Evolutionary conservation across 2,329 filamentous ascomycete genomes (phyloP), one percentile per base, ranked within the genome.

Genomic region (Phaeosphaeriaceae sp.): DNA sequence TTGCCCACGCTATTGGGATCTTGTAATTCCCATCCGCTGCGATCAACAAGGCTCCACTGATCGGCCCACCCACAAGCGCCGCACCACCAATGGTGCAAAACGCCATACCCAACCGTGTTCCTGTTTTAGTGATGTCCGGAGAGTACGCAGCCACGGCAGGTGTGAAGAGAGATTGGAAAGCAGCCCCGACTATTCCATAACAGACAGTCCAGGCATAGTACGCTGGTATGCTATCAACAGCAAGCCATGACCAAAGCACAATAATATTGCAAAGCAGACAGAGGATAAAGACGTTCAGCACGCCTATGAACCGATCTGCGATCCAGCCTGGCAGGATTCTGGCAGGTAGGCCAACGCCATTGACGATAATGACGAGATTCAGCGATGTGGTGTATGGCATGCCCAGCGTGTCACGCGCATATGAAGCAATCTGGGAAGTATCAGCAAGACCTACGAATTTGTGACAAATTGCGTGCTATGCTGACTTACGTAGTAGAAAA

Each of bases 161-260:
- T 0, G 79, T 75, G 5, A 80, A 78, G 7, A 82, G 60, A 1
- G 74, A 64, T 42, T 71, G 68, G 24, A 68, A 68, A 1, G 65
- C 60, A 1, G 67, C 88, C 0, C 83, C 86, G 1, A 83, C 83
- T 48, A 91, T 80, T 1, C 90, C 90, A 68, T 89, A 91, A 55
- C 89, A 80, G 0, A 82, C 78, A 0, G 85, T 79, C 82, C 90
- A 92, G 1, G 79, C 81, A 67, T 90, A 91, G 25, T 91, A 76
- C 0, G 83, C 83, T 0, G 76, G 49, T 0, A 82, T 72, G 17
- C 77, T 76, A 1, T 71, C 60, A 7, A 92, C 85, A 1, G 80
- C 83, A 19, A 85, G 83, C 89, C 89, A 91, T 63, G 78, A 80
- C 57, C 85, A 85, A 1, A 81, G 66, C 20, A 83, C 67, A 4